Base-by-base conservation (phyloP, 2,329 filamentous ascomycete genomes). In the Fusarium xyrophilum region DNA sequence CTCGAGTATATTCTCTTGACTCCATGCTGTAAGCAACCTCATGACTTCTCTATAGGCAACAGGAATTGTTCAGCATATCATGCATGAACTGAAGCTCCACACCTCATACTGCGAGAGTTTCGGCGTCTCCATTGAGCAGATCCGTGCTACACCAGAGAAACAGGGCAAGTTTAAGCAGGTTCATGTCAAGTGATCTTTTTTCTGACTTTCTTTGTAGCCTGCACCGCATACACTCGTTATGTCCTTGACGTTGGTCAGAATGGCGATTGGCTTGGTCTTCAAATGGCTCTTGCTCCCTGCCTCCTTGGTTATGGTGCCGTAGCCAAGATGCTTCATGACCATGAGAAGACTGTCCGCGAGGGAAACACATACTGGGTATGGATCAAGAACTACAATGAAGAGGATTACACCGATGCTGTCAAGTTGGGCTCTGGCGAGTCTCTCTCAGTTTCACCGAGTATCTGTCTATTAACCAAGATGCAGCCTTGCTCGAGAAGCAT, bases 181-280 rank as follows among this genome's bases (percentile, higher is more conserved):
- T 33, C 15, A 13, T 33, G 23, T 23, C 15, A 19, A 33, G 5
- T 55, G 66, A 46, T 56, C 28, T 23, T 42, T 17, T 19, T 28
- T 17, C 40, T 52, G 48, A 60, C 9, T 5, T 30, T 13, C 5
- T 19, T 10, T 27, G 27, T 19, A 85, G 90, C 91, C n/a, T 93
- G 91, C 74, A 92, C 89, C 12, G 92, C 92, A 43, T 96, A 96
- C 77, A 93, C 91, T 27, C 82, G 91, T 76, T 97, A 95, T 77
- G 90, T 97, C 28, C 88, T 97, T 56, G 95, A 98, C 74, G 85
- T 97, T 23, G 95, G 95, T 10, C 89, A 93, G 72, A 93, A 91
- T 3, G 89, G 96, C 75, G 93, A 97, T 80, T 96, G 91, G 89
- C 84, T 97, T 44, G 93, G 90, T 7, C 85, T 98, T 13, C 93